phyloP scores from a whole-genome alignment of 768 basidiomycete species.

The Hygrophoropsis aurantiaca region DNA sequence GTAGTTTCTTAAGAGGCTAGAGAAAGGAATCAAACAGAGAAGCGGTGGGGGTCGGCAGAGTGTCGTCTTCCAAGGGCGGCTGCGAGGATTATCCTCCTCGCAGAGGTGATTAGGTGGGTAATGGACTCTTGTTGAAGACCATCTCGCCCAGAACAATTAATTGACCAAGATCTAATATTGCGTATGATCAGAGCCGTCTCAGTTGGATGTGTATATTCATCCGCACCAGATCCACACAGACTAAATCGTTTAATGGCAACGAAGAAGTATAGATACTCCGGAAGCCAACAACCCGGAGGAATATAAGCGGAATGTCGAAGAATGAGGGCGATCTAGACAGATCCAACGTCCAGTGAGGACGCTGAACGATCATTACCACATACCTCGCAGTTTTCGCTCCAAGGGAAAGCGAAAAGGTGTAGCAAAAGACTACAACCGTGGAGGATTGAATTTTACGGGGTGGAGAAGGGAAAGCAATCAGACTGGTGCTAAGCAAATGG shows the following conservation, averaged over 20 bases:
- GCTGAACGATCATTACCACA: slow-evolving; percentile 20
- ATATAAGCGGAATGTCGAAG: slow-evolving; percentile 66
- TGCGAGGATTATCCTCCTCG: slow-evolving; percentile 60
- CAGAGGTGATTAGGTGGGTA: slow-evolving; percentile 38
- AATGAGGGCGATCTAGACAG: slow-evolving; percentile 50
- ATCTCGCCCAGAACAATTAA: slow-evolving; percentile 40
- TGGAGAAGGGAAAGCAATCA: too few relatives aligned
- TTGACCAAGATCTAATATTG: slow-evolving; percentile 59
- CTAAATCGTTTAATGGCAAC: slow-evolving; percentile 51
- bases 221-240: too few relatives aligned
- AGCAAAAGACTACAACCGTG: slow-evolving; percentile 18
- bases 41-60: too few relatives aligned
- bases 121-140: slow-evolving; percentile 18
- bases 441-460: too few relatives aligned
- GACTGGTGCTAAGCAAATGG: too few relatives aligned
- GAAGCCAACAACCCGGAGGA: slow-evolving; percentile 65
- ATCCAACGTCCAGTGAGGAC: slow-evolving; percentile 2
- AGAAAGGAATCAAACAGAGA: slow-evolving; percentile 1
- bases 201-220: background rate
- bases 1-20: slow-evolving; percentile 95
- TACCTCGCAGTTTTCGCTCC: slow-evolving; percentile 46
- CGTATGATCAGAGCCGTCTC: slow-evolving; percentile 5
- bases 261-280: slow-evolving; percentile 57
- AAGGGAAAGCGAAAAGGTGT: slow-evolving; percentile 29
- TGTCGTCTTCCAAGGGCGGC: slow-evolving; percentile 61